Base-by-base conservation (phyloP, 345 rosid species). In the Psidium friedrichsthalianum region DNA sequence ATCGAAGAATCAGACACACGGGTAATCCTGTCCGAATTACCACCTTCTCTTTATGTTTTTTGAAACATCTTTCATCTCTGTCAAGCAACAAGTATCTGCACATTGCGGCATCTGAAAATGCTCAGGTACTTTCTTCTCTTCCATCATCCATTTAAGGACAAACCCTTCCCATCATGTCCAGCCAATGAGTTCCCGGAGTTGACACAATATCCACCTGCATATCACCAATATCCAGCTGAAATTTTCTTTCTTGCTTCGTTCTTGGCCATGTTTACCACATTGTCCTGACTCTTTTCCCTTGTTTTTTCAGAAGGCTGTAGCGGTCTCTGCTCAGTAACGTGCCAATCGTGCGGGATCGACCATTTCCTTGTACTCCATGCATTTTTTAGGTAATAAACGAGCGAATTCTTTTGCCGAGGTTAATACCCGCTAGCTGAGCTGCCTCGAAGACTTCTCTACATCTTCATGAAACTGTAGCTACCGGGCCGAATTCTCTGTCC, bases 1-100 rank as follows among this genome's bases (percentile, higher is more conserved):
- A n/a, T n/a, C n/a, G n/a, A n/a, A n/a, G n/a, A n/a, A n/a, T n/a
- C n/a, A n/a, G n/a, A n/a, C n/a, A n/a, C n/a, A 90, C 92, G 90
- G 88, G 98, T 94, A 82, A 91, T 91, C n/a, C 12, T 32, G 47
- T 69, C 9, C n/a, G 47, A 69, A 44, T 64, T 29, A 64, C 76
- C 76, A 3, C 36, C 76, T 64, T 64, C 76, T 8, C 42, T 3
- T 64, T 16, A 64, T 32, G 76, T 64, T 64, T 64, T n/a, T 64
- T 6, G 10, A 16, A 36, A 16, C 76, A 3, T 64, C 76, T 32
- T 64, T 64, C 12, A 1, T n/a, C n/a, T 8, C 44, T 32, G 44
- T n/a, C 44, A 64, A 64, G 76, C 3, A 11, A 7, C 3, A 8
- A 64, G 24, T 32, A 29, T 32, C 16, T n/a, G 76, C 13, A 1